phyloP scores from a whole-genome alignment of 208 protist species.

The Leptomonas pyrrhocoris region DNA sequence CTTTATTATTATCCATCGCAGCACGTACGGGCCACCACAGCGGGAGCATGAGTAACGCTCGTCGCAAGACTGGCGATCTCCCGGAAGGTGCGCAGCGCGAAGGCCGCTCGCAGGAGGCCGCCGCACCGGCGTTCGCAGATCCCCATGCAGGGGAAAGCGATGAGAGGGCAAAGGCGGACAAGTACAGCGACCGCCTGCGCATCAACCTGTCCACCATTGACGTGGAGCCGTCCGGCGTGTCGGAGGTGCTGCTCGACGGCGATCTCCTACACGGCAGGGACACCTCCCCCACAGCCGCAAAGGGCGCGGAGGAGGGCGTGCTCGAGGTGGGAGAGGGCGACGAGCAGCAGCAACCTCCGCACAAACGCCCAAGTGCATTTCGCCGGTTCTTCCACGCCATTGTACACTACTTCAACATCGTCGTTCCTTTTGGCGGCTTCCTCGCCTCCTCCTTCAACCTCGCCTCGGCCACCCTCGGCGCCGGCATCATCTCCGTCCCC shows the following conservation, averaged over 20 bases:
- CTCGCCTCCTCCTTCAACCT: constrained; percentile 56
- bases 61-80: not conserved
- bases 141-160: not conserved
- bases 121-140: not conserved
- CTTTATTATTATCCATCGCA: no score
- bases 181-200: constrained; percentile 29
- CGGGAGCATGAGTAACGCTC: constrained; percentile 4
- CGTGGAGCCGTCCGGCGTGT: constrained; percentile 7
- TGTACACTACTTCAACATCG: constrained; percentile 24
- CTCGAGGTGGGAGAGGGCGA: constrained; percentile 15
- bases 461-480: constrained; percentile 51
- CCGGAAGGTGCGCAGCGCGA: not conserved
- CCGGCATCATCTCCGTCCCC: constrained; percentile 66
- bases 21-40: no score
- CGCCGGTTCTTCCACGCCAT: constrained; percentile 28
- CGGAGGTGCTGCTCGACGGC: constrained; percentile 21
- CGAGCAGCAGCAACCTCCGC: not conserved
- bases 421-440: constrained; percentile 59
- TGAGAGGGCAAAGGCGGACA: constrained; percentile 15
- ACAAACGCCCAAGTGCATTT: not conserved
- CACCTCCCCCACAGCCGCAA: not conserved
- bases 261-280: constrained; percentile 14
- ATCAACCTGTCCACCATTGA: constrained; percentile 32
- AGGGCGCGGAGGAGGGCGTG: constrained; percentile 11
- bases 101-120: not conserved